Base-by-base conservation (phyloP, 2,329 filamentous ascomycete genomes). In the Elsinoe fawcettii region DNA sequence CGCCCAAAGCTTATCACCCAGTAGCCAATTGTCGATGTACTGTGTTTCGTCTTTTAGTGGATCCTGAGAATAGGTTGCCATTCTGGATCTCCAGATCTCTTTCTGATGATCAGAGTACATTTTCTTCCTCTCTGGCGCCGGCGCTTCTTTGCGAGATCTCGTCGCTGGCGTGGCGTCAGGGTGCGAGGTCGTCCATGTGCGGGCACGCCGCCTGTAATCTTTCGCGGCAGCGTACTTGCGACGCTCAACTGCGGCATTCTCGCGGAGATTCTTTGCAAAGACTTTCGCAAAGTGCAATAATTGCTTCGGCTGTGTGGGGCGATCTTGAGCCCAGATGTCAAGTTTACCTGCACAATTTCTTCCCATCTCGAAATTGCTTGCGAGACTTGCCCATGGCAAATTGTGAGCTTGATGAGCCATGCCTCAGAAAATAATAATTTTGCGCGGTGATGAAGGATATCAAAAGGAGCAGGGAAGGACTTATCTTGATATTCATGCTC, bases 381-480 rank as follows among this genome's bases (percentile, higher is more conserved):
- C 36, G n/a, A 53, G 36, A 37, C 32, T 39, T n/a, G 16, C 36
- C 49, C 49, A 53, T 22, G 49, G 49, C 14, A 53, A 14, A 18
- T 36, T 39, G 16, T 53, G 49, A n/a, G 49, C 27, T 53, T 53
- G 49, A 30, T 53, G 49, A 20, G 49, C 49, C 49, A 53, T 53
- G 11, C 8, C 20, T 9, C 16, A 43, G 22, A 9, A 22, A 43
- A 43, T 6, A 6, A 18, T 9, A 43, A 18, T 7, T 3, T 43
- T 9, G 14, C 6, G 20, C 5, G 11, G 11, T 16, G 39, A 23
- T 16, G 14, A 43, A 22, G 1, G 22, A n/a, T n/a, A n/a, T n/a
- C n/a, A n/a, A n/a, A n/a, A n/a, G n/a, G 16, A 7, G 6, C 7
- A 20, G 16, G 20, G 39, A 43, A 43, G 16, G 39, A 30, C 32